Base-by-base conservation (phyloP, 2,329 filamentous ascomycete genomes). In the Aspergillus fijiensis region DNA sequence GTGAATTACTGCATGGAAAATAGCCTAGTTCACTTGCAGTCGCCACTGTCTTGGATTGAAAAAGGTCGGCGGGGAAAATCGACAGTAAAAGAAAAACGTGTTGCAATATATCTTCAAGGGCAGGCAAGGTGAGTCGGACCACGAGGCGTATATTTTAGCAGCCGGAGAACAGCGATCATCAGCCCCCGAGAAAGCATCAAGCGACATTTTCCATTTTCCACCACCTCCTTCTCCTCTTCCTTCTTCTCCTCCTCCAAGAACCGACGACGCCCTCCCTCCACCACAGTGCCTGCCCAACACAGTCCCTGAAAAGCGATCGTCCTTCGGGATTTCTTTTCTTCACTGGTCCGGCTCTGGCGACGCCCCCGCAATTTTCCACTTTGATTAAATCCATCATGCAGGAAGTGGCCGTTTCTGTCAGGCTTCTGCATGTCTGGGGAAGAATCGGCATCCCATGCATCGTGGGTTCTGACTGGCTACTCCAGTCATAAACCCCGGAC, bases 351-450 rank as follows among this genome's bases (percentile, higher is more conserved):
- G 29, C 25, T 11, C 35, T 29, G 42, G n/a, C 42, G 19, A 19
- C 53, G 48, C 53, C 53, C 53, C 53, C 53, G 53, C 53, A 55
- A 33, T 55, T 55, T 47, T 21, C 39, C 53, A 29, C 33, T 49
- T 55, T 55, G 48, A 55, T 55, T 55, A 48, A 55, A 48, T 55
- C 39, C 39, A 45, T 55, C 48, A 55, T 55, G 53, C 42, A 49
- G 53, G 42, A 33, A 23, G 53, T 47, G 42, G 49, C 53, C 53
- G 42, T 55, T 55, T 55, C 53, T 55, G 53, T 49, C 45, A 31
- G 53, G 53, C 48, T 33, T 55, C 53, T 55, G 53, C 53, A 55
- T 55, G 25, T 47, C 45, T 48, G 45, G 12, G 25, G 21, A 55
- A 45, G 53, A 55, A 55, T 47, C 53, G 53, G 33, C 53, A n/a